These are phyloP conservation scores for Trichoderma erinaceum DNA, from an alignment of 495 filamentous ascomycete species.

Conservation along the genomic window DNA sequence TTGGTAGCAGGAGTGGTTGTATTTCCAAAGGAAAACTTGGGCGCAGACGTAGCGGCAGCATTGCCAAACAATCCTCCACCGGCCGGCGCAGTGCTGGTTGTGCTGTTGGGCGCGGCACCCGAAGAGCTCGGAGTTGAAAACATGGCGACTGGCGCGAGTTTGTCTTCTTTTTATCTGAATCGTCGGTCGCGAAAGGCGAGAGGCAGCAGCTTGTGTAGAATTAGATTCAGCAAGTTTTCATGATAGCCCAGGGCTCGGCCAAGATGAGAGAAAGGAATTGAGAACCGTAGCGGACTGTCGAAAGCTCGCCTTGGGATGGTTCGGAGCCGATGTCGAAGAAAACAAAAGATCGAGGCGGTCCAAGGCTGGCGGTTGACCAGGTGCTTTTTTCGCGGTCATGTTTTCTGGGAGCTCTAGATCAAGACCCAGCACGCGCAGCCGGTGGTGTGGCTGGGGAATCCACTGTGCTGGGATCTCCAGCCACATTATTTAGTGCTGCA, in stretches of 20 bases:
- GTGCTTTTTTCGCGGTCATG: conserved; percentile 12
- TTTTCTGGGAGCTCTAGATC: conserved; percentile 1
- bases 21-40: conserved; percentile 31
- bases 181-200: not conserved
- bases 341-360: not conserved
- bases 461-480: not conserved
- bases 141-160: conserved; percentile 1
- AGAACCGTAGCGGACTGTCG: not conserved
- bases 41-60: conserved; percentile 18
- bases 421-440: not conserved
- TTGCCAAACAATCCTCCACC: conserved; percentile 34
- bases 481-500: not conserved
- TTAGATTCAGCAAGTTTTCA: not conserved
- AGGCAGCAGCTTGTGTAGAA: not conserved
- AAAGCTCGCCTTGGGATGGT: not conserved
- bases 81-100: conserved; percentile 36
- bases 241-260: not conserved
- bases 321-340: not conserved
- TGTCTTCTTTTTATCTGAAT: not conserved
- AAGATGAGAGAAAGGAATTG: not conserved
- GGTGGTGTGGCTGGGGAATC: not conserved
- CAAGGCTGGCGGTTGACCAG: conserved; percentile 4
- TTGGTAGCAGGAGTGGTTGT: conserved; percentile 24
- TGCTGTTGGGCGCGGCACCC: conserved; percentile 31
- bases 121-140: conserved; percentile 33